Evolutionary conservation across 352 stramenopile species (phyloP).

Genomic region (Globisporangium ultimum): DNA sequence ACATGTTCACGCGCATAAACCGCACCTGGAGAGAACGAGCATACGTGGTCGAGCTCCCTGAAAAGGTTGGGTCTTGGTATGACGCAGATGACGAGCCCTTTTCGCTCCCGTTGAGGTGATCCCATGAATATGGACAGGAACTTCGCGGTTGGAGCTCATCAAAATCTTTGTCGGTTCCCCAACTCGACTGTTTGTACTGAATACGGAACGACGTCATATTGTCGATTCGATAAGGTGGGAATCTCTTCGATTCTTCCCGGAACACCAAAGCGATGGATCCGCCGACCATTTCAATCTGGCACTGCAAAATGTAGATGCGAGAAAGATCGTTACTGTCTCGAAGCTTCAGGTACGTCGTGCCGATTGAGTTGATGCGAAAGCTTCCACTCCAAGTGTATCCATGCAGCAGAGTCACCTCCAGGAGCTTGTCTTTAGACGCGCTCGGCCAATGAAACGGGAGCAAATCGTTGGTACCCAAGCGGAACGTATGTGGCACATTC

Average conservation of each 20-base stretch:
- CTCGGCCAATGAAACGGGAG: constrained; percentile 85
- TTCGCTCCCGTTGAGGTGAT: constrained; percentile 68
- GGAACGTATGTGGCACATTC: constrained; percentile 70
- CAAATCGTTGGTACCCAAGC: constrained; percentile 68
- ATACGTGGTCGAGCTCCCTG: constrained; percentile 47
- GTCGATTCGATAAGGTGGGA: constrained; percentile 88
- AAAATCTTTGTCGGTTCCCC: constrained; percentile 66
- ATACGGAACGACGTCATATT: constrained; percentile 91
- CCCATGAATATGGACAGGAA: constrained; percentile 86
- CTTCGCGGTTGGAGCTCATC: constrained; percentile 71
- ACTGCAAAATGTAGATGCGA: constrained; percentile 87
- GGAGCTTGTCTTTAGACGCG: constrained; percentile 63
- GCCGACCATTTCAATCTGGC: constrained; percentile 83
- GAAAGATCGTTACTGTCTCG: constrained; percentile 63
- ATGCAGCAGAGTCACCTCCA: constrained; percentile 84
- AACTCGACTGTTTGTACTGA: constrained; percentile 80
- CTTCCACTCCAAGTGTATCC: constrained; percentile 83
- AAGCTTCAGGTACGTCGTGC: constrained; percentile 85
- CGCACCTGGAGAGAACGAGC: constrained; percentile 77
- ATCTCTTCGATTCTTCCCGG: constrained; percentile 79
- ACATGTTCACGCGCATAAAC: constrained; percentile 86
- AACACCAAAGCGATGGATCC: constrained; percentile 85
- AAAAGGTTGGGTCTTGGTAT: constrained; percentile 67
- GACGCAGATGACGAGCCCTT: constrained; percentile 50
- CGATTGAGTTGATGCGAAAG: constrained; percentile 83